Percentiles rank a stretch among this genome's conserved stretches.
phyloP scores from a whole-genome alignment of 2,329 filamentous ascomycete species.

The Gyromitra esculenta region DNA sequence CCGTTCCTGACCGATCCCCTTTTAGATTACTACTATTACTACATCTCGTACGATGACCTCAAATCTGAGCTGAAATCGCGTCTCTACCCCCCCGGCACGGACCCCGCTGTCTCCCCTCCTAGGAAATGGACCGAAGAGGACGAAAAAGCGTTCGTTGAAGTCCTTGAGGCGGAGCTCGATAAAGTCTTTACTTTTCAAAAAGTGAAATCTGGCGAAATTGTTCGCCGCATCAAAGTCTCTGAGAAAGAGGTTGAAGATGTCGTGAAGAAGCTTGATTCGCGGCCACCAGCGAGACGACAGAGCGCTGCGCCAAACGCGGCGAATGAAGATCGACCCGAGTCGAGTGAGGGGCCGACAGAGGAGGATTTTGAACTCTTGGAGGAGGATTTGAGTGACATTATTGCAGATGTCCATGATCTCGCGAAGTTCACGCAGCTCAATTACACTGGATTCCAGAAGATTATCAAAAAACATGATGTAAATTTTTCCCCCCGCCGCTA shows the following conservation, averaged over 20 bases:
- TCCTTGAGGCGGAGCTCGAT: conserved; percentile 90
- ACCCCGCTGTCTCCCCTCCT: conserved; percentile 61
- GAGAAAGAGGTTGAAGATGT: conserved; percentile 92
- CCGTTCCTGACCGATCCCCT: conserved; percentile 9
- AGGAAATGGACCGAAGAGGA: conserved; percentile 86
- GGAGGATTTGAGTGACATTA: conserved; percentile 95
- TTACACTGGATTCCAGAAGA: conserved; percentile 99
- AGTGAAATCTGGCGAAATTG: conserved; percentile 95
- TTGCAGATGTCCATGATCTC: conserved; percentile 96
- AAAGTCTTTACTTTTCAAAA: conserved; percentile 98
- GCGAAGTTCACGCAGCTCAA: conserved; percentile 98
- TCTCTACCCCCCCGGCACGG: conserved; percentile 67
- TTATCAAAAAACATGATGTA: conserved; percentile 99
- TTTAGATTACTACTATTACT: conserved; percentile 91
- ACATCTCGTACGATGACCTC: conserved; percentile 95
- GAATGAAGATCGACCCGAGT: conserved; percentile 45
- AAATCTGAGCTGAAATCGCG: conserved; percentile 83
- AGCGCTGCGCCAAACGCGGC: conserved; percentile 30
- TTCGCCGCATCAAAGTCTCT: conserved; percentile 84
- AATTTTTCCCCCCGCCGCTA: conserved; percentile 58
- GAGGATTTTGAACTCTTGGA: conserved; percentile 95
- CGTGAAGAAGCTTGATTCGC: conserved; percentile 73
- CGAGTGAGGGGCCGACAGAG: conserved; percentile 70
- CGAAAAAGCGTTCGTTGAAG: conserved; percentile 84
- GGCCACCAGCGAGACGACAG: conserved; percentile 66